Evolutionary conservation across 2,329 filamentous ascomycete genomes (phyloP).

Genomic region (Fusarium verticillioides): DNA sequence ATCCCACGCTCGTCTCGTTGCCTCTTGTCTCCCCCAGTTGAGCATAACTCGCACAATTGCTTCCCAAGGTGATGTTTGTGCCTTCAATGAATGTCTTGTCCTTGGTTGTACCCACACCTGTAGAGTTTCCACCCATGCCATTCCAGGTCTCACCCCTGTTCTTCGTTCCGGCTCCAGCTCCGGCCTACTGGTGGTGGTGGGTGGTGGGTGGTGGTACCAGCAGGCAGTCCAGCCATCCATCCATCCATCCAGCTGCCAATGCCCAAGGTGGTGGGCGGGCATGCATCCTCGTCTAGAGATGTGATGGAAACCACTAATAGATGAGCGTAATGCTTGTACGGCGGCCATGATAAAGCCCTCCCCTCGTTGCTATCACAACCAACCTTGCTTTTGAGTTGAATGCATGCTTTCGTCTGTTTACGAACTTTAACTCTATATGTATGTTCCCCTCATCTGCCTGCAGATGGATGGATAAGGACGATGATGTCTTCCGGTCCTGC

Average conservation of each 20-base stretch:
- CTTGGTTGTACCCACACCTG: conserved; percentile 22
- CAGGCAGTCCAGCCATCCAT: conserved; percentile 1
- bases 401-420: neutral
- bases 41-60: conserved; percentile 34
- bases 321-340: neutral
- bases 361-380: neutral
- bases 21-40: conserved; percentile 28
- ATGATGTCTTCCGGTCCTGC: conserved; percentile 3
- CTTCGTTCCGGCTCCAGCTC: conserved; percentile 41
- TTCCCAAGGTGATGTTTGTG: conserved; percentile 22
- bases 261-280: conserved; percentile 27
- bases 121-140: conserved; percentile 9
- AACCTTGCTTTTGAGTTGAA: neutral
- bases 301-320: conserved; percentile 17
- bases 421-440: neutral
- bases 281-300: conserved; percentile 18
- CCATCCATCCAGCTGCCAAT: conserved; percentile 22
- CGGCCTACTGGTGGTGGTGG: conserved; percentile 35
- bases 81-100: conserved; percentile 31
- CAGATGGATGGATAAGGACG: neutral
- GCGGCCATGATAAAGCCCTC: neutral
- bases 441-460: neutral
- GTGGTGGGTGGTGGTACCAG: conserved; percentile 30
- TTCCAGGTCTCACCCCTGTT: conserved; percentile 31
- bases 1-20: conserved; percentile 15